These are phyloP conservation scores for Omphalotus olearius DNA, from an alignment of 1,284 basidiomycete genomes.

Conservation along the genomic window DNA sequence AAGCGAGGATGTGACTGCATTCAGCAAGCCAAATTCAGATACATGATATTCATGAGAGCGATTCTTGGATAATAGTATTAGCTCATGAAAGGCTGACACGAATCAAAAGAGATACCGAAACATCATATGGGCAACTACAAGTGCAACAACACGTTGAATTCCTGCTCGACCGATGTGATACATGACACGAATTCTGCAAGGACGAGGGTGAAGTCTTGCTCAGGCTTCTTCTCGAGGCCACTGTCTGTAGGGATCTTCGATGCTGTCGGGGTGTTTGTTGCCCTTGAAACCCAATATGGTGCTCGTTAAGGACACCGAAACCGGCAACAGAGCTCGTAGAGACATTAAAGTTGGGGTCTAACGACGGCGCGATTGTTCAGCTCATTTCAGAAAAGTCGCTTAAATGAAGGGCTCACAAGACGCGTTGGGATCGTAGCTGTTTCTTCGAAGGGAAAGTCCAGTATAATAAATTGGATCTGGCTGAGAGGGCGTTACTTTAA, in stretches of 20 bases:
- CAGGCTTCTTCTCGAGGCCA: neutral
- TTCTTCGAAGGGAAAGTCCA: neutral
- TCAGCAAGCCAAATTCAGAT: conserved; percentile 1
- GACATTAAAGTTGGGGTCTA: conserved; percentile 10
- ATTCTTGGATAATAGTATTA: neutral
- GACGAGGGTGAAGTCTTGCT: neutral
- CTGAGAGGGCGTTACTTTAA: conserved; percentile 9
- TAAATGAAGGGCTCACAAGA: neutral
- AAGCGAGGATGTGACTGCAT: conserved; percentile 5
- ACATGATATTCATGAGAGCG: neutral
- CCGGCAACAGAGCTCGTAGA: neutral
- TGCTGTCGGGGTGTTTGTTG: neutral
- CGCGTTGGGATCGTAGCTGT: neutral
- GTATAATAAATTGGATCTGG: conserved; percentile 13
- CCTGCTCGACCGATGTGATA: neutral
- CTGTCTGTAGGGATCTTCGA: neutral
- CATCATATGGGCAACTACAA: conserved; percentile 4
- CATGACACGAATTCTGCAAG: neutral
- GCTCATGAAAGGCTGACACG: neutral
- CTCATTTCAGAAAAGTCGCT: neutral
- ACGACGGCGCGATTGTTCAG: neutral
- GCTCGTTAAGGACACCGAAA: neutral
- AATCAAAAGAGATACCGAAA: neutral
- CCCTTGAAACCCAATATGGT: neutral
- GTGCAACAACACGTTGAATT: conserved; percentile 4